Evolutionary conservation across 1,139 yeast genomes (phyloP).

Genomic region (Yamadazyma kanchanaburiensis): DNA sequence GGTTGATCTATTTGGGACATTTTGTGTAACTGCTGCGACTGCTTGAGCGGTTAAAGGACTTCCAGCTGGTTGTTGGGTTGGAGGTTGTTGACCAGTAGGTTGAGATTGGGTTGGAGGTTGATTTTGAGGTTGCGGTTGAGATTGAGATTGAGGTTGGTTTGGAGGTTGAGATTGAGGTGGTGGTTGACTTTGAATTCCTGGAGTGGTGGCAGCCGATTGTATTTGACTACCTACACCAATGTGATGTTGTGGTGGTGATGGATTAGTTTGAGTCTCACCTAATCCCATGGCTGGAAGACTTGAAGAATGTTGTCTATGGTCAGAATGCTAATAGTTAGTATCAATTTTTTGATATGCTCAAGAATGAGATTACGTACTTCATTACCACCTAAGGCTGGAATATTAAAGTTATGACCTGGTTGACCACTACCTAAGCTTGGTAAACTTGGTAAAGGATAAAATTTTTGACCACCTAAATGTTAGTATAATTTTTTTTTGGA

Average conservation of each 20-base stretch:
- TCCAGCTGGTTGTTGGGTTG: slow-evolving; percentile 5
- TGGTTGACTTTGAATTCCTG: too few species aligned
- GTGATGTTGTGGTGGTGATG: not conserved
- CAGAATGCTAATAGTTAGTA: slow-evolving; percentile 9
- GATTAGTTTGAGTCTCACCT: slow-evolving; percentile 5
- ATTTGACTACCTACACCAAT: not conserved
- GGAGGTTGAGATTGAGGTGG: slow-evolving; percentile 5
- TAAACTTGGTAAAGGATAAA: slow-evolving; percentile 50
- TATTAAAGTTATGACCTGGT: slow-evolving; percentile 41
- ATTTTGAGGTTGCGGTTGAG: slow-evolving; percentile 6
- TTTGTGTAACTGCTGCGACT: slow-evolving; percentile 22
- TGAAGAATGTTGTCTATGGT: slow-evolving; percentile 5
- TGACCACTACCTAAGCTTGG: slow-evolving; percentile 49
- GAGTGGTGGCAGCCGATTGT: too few species aligned
- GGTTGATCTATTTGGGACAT: slow-evolving; percentile 43
- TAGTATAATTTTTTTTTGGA: slow-evolving; percentile 15
- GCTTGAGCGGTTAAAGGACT: slow-evolving; percentile 7
- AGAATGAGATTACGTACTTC: slow-evolving; percentile 28
- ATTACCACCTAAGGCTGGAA: slow-evolving; percentile 42
- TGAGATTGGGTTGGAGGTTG: not conserved
- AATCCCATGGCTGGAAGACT: slow-evolving; percentile 10
- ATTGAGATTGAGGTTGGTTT: slow-evolving; percentile 2
- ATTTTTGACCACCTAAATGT: slow-evolving; percentile 42
- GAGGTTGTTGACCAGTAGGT: slow-evolving; percentile 3
- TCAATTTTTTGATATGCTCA: too few species aligned